Evolutionary conservation across 2,329 filamentous ascomycete species (phyloP).

Genomic region (Tolypocladium cylindrosporum): DNA sequence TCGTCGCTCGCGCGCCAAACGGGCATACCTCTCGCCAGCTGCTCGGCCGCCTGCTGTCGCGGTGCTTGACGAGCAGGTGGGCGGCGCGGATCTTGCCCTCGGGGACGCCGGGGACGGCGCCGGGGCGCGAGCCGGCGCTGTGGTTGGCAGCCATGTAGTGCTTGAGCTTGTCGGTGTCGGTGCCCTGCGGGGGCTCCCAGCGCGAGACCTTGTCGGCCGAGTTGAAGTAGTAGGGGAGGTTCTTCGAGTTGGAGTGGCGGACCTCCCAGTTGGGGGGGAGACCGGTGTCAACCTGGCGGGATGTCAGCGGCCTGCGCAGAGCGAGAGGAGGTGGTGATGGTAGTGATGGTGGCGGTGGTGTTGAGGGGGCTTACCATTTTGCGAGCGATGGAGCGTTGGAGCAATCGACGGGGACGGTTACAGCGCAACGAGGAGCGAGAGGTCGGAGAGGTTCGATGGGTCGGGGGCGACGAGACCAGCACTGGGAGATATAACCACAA

Average conservation of each 20-base stretch:
- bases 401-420: background rate
- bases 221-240: slow-evolving; percentile 98
- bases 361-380: background rate
- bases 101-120: slow-evolving; percentile 29
- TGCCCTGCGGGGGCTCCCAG: slow-evolving; percentile 86
- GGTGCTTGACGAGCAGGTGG: slow-evolving; percentile 90
- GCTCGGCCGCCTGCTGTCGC: slow-evolving; percentile 74
- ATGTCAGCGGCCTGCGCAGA: background rate
- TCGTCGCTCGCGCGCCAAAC: background rate
- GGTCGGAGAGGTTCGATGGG: background rate
- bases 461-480: background rate
- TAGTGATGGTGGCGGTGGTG: background rate
- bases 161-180: slow-evolving; percentile 88
- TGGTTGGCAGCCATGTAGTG: slow-evolving; percentile 86
- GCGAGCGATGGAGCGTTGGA: background rate
- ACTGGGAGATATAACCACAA: background rate
- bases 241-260: slow-evolving; percentile 95
- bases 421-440: background rate
- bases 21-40: slow-evolving; percentile 72
- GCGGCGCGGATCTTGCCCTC: slow-evolving; percentile 87
- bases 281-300: slow-evolving; percentile 57
- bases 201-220: slow-evolving; percentile 73
- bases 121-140: slow-evolving; percentile 40
- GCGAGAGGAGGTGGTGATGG: background rate
- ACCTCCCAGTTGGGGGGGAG: slow-evolving; percentile 88